Conservation (phyloP, 2,329 filamentous ascomycete genomes). For the Botryotinia globosa region DNA sequence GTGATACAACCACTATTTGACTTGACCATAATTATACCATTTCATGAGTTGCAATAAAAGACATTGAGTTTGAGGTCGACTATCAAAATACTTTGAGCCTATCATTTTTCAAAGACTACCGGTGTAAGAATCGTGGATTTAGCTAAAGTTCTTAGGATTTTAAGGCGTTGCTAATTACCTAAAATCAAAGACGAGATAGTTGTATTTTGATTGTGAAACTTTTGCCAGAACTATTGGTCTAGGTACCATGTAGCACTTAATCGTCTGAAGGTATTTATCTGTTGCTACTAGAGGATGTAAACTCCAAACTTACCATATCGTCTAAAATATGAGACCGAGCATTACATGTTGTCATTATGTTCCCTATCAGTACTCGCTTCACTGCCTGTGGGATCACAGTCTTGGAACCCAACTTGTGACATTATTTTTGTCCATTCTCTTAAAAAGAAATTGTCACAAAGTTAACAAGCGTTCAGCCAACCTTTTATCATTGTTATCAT, state of each 20-base stretch:
- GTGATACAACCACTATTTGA: neutral
- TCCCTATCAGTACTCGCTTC: neutral
- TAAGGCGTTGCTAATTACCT: too few species aligned
- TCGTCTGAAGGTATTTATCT: too few species aligned
- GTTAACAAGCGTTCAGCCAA: too few species aligned
- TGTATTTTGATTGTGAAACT: too few species aligned
- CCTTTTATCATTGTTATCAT: neutral
- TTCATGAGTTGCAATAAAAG: neutral
- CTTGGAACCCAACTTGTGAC: neutral
- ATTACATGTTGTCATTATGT: neutral
- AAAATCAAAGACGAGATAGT: too few species aligned
- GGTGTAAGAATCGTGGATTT: too few species aligned
- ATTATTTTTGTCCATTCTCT: neutral
- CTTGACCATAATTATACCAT: neutral
- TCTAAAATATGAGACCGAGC: too few species aligned
- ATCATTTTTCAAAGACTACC: too few species aligned
- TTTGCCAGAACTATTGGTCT: too few species aligned
- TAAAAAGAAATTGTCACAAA: neutral
- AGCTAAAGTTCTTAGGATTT: rapidly evolving
- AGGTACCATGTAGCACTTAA: too few species aligned
- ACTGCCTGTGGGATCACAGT: neutral
- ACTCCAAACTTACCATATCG: too few species aligned
- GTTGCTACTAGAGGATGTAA: too few species aligned
- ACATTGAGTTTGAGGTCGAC: rapidly evolving
- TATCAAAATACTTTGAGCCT: neutral